Base-by-base conservation (phyloP, 495 filamentous ascomycete genomes). In the Aspergillus biplanus region DNA sequence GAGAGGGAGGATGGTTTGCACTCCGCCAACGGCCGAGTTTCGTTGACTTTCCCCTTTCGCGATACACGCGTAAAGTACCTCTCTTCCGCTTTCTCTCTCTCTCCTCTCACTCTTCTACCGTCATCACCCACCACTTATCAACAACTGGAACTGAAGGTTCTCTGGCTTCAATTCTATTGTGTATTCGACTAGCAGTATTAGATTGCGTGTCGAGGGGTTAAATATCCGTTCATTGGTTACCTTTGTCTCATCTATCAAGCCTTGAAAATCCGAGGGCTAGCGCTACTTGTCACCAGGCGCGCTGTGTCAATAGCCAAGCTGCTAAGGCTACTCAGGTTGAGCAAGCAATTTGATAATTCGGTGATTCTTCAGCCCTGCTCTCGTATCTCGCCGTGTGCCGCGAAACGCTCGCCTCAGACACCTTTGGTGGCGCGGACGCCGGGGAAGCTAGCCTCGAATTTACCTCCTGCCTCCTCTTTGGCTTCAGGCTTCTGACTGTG, bases 61-160 rank as follows among this genome's bases (percentile, higher is more conserved):
- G 53, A 52, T 39, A 42, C 52, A 62, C 61, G 61, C 61, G 61
- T 63, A 57, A 63, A 63, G 61, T 57, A 44, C 21, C 21, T 27
- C 57, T 63, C 61, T 63, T 63, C 61, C 61, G 61, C 53, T 42
- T 63, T 52, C 61, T 57, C 33, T 54, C 52, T 34, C 31, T 54
- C 42, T 44, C 39, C 34, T 54, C 56, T 46, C 47, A 21, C n/a
- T 49, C 62, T 55, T 55, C 48, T 50, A 50, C 39, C 47, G 16
- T 11, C 61, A 58, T 49, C 62, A 54, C 35, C 55, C 9, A 52
- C 9, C 49, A 16, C 42, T 50, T 52, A 32, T 33, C 44, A 52
- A 52, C 32, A 35, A 49, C 31, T n/a, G 6, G 27, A 1, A 11
- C 44, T 56, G 16, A 16, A 33, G 32, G 16, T 34, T 32, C 11